Percentiles rank a stretch among this genome's conserved stretches.
Evolutionary conservation across 1,139 yeast genomes (phyloP).

Genomic region (Geotrichum histeridarum): DNA sequence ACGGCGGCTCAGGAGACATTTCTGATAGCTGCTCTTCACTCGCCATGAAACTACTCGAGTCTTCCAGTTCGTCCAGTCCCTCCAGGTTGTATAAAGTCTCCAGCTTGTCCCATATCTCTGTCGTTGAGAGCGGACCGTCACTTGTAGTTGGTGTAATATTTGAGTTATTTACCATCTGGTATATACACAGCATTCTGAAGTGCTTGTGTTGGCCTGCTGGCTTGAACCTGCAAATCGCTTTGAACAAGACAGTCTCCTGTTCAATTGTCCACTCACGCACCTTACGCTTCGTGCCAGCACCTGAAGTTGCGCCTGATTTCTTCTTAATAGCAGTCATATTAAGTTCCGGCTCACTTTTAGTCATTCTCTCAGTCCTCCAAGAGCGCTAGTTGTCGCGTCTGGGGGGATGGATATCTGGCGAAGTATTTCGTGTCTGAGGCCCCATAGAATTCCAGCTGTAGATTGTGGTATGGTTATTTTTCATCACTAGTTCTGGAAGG

Average conservation of each 20-base stretch:
- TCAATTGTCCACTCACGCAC: constrained; percentile 49
- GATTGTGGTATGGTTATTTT: not conserved
- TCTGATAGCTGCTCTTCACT: constrained; percentile 14
- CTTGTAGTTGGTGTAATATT: constrained; percentile 29
- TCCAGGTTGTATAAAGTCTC: constrained; percentile 50
- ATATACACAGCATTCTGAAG: constrained; percentile 53
- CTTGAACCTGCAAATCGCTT: constrained; percentile 62
- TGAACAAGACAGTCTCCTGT: constrained; percentile 62
- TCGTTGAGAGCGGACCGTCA: constrained; percentile 37
- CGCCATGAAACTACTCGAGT: constrained; percentile 21
- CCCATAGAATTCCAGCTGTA: not conserved
- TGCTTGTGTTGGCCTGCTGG: constrained; percentile 55
- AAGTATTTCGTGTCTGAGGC: too few species aligned
- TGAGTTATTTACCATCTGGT: constrained; percentile 47
- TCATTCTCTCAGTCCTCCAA: not conserved
- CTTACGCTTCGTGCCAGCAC: constrained; percentile 1
- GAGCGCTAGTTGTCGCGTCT: too few species aligned
- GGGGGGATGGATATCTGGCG: too few species aligned
- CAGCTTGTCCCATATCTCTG: constrained; percentile 58
- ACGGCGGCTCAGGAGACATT: constrained; percentile 6
- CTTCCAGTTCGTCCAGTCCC: constrained; percentile 52
- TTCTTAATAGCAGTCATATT: constrained; percentile 2
- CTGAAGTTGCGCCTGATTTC: not conserved
- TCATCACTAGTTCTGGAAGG: not conserved
- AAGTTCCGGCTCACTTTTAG: not conserved